These are phyloP conservation scores for Veloboletus limbatus DNA, from an alignment of 1,284 basidiomycete genomes.

Conservation along the genomic window DNA sequence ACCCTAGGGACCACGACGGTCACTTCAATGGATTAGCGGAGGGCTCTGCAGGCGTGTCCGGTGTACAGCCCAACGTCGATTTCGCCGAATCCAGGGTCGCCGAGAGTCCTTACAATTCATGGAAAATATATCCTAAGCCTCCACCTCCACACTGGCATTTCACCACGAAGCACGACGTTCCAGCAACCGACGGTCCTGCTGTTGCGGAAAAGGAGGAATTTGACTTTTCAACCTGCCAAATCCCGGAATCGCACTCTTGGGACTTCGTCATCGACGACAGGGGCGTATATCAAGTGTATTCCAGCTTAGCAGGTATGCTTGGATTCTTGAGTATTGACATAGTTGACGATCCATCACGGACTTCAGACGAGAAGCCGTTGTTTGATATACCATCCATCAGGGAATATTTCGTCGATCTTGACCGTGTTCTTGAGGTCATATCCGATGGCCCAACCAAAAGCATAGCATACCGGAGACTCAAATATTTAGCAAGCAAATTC, in stretches of 20 bases:
- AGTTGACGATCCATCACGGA: neutral
- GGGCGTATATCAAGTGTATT: slow-evolving; percentile 86
- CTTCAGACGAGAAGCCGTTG: slow-evolving; percentile 48
- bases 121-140: slow-evolving; percentile 88
- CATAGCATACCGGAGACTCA: slow-evolving; percentile 91
- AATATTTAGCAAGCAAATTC: slow-evolving; percentile 95
- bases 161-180: slow-evolving; percentile 53
- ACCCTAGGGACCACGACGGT: slow-evolving; percentile 86
- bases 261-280: slow-evolving; percentile 77
- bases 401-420: slow-evolving; percentile 97
- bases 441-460: slow-evolving; percentile 94
- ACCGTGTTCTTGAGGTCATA: slow-evolving; percentile 83
- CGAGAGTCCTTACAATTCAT: slow-evolving; percentile 47
- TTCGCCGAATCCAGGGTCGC: slow-evolving; percentile 32
- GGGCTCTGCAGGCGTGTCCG: slow-evolving; percentile 60
- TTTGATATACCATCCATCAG: slow-evolving; percentile 84
- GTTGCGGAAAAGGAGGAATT: slow-evolving; percentile 54
- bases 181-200: slow-evolving; percentile 42
- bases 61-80: slow-evolving; percentile 62
- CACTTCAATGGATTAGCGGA: slow-evolving; percentile 61
- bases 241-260: slow-evolving; percentile 64
- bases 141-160: slow-evolving; percentile 95
- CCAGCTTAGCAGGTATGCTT: slow-evolving; percentile 39
- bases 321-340: neutral
- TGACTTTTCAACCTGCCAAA: slow-evolving; percentile 62